Evolutionary conservation across 148 eudicot genomes (phyloP).

Genomic region (Heliamphora exappendiculata): DNA sequence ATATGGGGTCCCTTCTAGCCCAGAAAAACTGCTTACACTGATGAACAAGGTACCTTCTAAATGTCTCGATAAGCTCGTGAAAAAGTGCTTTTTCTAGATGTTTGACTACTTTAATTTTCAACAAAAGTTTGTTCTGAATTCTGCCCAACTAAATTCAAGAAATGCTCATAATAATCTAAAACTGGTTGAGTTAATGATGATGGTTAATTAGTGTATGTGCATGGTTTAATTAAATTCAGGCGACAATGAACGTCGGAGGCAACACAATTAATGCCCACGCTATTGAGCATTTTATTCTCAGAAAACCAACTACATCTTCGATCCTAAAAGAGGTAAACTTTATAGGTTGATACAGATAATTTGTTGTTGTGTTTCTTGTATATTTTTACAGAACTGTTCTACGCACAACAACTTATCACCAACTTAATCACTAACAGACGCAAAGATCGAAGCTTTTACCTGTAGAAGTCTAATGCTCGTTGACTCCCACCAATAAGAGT

Average conservation of each 20-base stretch:
- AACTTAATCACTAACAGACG: too few species aligned
- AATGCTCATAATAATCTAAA: too few species aligned
- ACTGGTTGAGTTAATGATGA: background rate
- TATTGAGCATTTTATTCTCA: conserved; percentile 68
- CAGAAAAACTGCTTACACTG: conserved; percentile 50
- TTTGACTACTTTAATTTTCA: background rate
- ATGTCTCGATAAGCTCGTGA: background rate
- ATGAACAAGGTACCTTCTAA: conserved; percentile 59
- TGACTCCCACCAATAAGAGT: too few species aligned
- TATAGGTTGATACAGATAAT: too few species aligned
- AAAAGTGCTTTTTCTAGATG: background rate
- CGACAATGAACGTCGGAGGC: conserved; percentile 80
- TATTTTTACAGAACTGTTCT: too few species aligned
- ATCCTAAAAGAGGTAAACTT: conserved; percentile 38
- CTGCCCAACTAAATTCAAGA: too few species aligned
- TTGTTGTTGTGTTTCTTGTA: background rate
- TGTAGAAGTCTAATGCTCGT: too few species aligned
- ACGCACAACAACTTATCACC: too few species aligned
- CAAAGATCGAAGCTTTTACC: too few species aligned
- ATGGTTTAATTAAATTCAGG: conserved; percentile 43
- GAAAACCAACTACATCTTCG: conserved; percentile 47
- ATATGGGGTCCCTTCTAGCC: conserved; percentile 66
- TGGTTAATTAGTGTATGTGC: background rate
- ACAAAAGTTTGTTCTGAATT: background rate
- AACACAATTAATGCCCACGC: conserved; percentile 73